phyloP scores from a whole-genome alignment of 2,329 filamentous ascomycete species.

The Apiospora aurea region DNA sequence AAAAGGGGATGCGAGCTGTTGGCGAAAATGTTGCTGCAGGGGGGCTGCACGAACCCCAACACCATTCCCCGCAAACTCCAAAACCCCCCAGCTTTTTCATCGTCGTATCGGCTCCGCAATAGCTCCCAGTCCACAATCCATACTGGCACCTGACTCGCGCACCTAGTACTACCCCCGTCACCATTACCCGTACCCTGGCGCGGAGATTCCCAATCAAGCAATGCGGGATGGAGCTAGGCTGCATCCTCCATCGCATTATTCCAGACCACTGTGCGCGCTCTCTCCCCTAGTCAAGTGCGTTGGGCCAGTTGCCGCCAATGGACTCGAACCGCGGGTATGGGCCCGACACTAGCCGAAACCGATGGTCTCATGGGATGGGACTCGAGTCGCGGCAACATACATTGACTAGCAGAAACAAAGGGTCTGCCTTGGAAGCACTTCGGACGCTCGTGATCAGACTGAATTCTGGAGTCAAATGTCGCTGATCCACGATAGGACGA shows the following conservation, averaged over 20 bases:
- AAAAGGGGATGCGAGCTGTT: not conserved
- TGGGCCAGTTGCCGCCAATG: not conserved
- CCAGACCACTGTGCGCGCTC: not conserved
- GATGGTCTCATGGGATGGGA: not conserved
- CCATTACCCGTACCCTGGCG: not conserved
- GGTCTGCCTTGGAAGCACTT: not conserved
- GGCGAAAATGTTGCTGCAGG: not conserved
- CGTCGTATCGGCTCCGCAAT: not conserved
- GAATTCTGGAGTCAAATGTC: not conserved
- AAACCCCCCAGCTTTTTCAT: not conserved
- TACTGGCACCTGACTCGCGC: not conserved
- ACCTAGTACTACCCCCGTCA: not conserved
- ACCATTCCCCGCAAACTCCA: not conserved
- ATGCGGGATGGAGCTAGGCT: not conserved
- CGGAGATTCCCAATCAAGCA: not conserved
- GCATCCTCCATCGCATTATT: not conserved
- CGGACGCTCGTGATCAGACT: not conserved
- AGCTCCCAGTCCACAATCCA: too few relatives aligned
- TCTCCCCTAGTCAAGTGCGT: not conserved
- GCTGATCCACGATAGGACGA: slow-evolving; percentile 1
- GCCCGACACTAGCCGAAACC: not conserved
- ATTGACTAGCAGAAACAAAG: not conserved
- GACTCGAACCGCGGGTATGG: not conserved
- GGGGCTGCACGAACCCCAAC: not conserved
- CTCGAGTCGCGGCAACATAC: not conserved